phyloP scores from a whole-genome alignment of 2,329 filamentous ascomycete species.

The Arthrobotrys sinensis region DNA sequence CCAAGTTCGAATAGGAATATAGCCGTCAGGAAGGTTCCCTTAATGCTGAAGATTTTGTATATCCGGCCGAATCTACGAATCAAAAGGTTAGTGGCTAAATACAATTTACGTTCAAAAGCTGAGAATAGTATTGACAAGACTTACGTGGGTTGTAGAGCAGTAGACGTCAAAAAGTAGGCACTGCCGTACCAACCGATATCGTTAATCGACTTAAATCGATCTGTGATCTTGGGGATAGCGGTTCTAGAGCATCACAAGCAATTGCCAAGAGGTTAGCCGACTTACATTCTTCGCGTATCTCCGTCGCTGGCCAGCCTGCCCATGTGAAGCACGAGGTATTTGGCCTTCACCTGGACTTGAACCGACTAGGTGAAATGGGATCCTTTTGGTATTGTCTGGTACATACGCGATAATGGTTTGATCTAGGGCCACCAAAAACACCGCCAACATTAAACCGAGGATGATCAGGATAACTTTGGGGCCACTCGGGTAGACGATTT shows the following conservation, averaged over 20 bases:
- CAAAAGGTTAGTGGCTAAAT: conserved; percentile 63
- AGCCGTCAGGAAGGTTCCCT: conserved; percentile 69
- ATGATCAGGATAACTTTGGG: conserved; percentile 43
- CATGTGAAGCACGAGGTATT: conserved; percentile 5
- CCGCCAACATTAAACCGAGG: conserved; percentile 50
- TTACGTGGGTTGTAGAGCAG: conserved; percentile 61
- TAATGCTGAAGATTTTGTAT: conserved; percentile 72
- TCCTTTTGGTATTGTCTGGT: not conserved
- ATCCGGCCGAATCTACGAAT: conserved; percentile 72
- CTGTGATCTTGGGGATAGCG: conserved; percentile 68
- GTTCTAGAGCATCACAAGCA: conserved; percentile 62
- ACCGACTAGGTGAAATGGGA: not conserved
- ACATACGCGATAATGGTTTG: conserved; percentile 59
- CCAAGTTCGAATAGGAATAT: conserved; percentile 66
- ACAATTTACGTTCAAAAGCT: not conserved
- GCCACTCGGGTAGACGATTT: conserved; percentile 50
- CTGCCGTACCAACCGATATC: conserved; percentile 65
- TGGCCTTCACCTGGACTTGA: not conserved
- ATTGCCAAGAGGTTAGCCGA: conserved; percentile 56
- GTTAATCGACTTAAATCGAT: conserved; percentile 66
- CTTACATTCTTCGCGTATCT: conserved; percentile 47
- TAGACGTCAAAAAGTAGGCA: conserved; percentile 64
- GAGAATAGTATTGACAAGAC: conserved; percentile 61
- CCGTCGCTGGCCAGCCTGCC: not conserved
- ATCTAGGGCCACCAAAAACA: conserved; percentile 55